Evolutionary conservation across 768 basidiomycete genomes (phyloP), one percentile per base, ranked within the genome.

Genomic region (Vararia minispora): DNA sequence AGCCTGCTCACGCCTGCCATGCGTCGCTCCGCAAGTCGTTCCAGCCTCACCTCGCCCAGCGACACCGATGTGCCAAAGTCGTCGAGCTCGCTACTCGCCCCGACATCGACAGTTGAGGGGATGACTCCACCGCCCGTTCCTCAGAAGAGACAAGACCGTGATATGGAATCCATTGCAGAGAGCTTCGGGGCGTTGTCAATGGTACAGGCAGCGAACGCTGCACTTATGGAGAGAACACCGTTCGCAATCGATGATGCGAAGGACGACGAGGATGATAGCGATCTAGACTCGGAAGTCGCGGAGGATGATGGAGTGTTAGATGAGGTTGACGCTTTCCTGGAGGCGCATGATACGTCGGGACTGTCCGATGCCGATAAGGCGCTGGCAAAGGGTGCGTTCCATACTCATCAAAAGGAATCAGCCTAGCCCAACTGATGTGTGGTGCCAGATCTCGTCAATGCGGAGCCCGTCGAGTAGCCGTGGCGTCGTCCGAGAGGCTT

Each of bases 201-300:
- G 63, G 65, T 87, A 33, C 68, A 80, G 50, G 80, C 78, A 0
- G 85, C 81, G 35, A 83, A 75, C 46, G 81, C 81, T 23, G 85
- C 86, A 25, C 66, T 89, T 32, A 81, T 92, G 81, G 86, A 94
- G 55, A 68, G 94, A 29, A 90, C 88, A 18, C 81, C 83, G 46
- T 99, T 99, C 56, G 89, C 89, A n/a, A 95, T 98, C 43, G 95
- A 99, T 53, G 89, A 91, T 58, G 87, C 80, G 3, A 81, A 78
- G 37, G 86, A 88, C 41, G 84, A 82, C 9, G 86, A 85, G 1
- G 82, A 85, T 9, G 59, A 79, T 54, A 61, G 77, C 56, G 60
- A 71, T 6, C 63, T 61, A 6, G 59, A 62, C 21, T 74, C 68
- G 5, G 76, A 73, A 20, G 63, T 62, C 11, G 74, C 68, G 35